A percentile compares a stretch with the other conserved stretches of the same genome.
These are phyloP conservation scores for Stellera chamaejasme DNA, from an alignment of 345 rosid species.

Conservation along the genomic window DNA sequence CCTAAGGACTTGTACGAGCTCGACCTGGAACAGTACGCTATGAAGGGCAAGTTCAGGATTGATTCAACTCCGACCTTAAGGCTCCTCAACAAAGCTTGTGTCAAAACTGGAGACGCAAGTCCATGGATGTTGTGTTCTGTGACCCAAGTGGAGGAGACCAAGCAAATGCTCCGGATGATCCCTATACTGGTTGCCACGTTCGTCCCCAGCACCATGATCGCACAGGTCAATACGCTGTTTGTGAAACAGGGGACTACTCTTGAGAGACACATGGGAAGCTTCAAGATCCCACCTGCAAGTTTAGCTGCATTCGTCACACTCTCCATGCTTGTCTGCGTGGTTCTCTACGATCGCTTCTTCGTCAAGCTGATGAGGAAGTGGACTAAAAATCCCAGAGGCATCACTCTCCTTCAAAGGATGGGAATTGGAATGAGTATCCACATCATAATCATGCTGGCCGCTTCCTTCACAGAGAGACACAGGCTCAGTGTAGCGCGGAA, in stretches of 20 bases:
- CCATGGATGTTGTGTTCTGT: slow-evolving; percentile 66
- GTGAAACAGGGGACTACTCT: slow-evolving; percentile 94
- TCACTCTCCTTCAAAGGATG: slow-evolving; percentile 73
- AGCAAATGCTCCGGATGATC: slow-evolving; percentile 85
- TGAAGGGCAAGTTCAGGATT: slow-evolving; percentile 47
- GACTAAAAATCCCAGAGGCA: slow-evolving; percentile 70
- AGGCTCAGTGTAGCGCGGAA: slow-evolving; percentile 49
- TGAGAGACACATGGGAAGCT: slow-evolving; percentile 43
- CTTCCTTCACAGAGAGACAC: slow-evolving; percentile 42
- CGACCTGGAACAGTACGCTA: slow-evolving; percentile 39
- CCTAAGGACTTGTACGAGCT: slow-evolving; percentile 46
- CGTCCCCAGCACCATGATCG: slow-evolving; percentile 74
- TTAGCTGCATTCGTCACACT: slow-evolving; percentile 52
- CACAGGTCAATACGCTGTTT: slow-evolving; percentile 71
- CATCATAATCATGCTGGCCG: slow-evolving; percentile 50
- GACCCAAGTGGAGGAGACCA: slow-evolving; percentile 93
- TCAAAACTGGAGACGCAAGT: slow-evolving; percentile 39
- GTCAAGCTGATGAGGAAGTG: slow-evolving; percentile 29
- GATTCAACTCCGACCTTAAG: slow-evolving; percentile 47
- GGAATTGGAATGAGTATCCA: slow-evolving; percentile 57
- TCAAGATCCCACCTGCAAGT: slow-evolving; percentile 65
- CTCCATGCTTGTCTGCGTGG: slow-evolving; percentile 52
- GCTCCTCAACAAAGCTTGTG: slow-evolving; percentile 63
- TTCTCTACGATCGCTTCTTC: slow-evolving; percentile 52
- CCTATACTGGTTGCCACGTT: slow-evolving; percentile 63